Percentiles rank a stretch among this genome's conserved stretches.
These are phyloP conservation scores for Trypanosoma melophagium DNA, from an alignment of 208 protist genomes.

Conservation along the genomic window DNA sequence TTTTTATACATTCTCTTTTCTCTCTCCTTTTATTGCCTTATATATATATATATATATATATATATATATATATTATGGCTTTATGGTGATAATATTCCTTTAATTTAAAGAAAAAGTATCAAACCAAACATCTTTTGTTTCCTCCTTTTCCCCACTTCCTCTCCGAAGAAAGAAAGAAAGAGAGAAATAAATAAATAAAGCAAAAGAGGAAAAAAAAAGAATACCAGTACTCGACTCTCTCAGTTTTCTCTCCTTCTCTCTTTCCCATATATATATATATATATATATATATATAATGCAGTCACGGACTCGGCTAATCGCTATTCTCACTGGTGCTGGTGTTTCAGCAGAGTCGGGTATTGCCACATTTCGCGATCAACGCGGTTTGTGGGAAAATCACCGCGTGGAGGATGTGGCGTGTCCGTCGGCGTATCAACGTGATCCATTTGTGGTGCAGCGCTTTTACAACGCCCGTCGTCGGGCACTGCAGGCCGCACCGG, in stretches of 20 bases:
- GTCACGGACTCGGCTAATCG: constrained; percentile 31
- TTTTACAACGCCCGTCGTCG: constrained; percentile 70
- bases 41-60: too few relatives aligned
- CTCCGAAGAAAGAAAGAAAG: neutral
- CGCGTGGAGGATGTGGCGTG: constrained; percentile 69
- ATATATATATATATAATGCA: neutral
- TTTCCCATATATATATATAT: neutral
- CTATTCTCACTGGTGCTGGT: constrained; percentile 73
- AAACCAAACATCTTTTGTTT: neutral
- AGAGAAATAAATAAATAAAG: neutral
- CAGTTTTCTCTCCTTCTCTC: too few relatives aligned
- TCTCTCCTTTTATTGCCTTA: neutral
- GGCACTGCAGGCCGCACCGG: constrained; percentile 29
- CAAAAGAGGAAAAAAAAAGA: too few relatives aligned
- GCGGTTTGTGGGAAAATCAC: constrained; percentile 77
- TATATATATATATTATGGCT: too few relatives aligned
- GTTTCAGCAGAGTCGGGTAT: constrained; percentile 78
- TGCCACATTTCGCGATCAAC: constrained; percentile 50
- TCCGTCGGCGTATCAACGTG: constrained; percentile 43
- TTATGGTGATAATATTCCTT: too few relatives aligned
- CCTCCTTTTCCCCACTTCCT: neutral
- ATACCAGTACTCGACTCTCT: too few relatives aligned
- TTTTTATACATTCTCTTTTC: too few relatives aligned
- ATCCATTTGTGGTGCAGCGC: constrained; percentile 53
- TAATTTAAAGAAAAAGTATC: too few relatives aligned